Conservation (phyloP, 2,329 filamentous ascomycete species). For the Sporothrix sp. region DNA sequence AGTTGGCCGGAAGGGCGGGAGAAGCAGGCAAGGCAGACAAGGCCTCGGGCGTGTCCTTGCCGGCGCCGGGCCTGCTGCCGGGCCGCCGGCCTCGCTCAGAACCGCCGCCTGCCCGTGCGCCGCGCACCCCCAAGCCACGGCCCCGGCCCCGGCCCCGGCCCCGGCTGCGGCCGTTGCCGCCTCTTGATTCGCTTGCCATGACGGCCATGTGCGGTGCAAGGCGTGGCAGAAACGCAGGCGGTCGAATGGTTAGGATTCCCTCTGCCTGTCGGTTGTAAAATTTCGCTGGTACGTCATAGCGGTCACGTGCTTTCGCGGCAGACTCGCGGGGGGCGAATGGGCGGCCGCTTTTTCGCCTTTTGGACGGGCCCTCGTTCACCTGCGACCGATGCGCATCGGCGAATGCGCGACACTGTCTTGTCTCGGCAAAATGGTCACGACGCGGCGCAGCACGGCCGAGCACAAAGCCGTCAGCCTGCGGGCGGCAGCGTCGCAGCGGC, state of each 20-base stretch:
- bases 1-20: conserved; percentile 44
- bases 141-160: not conserved
- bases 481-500: conserved; percentile 8
- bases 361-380: too few relatives aligned
- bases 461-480: conserved; percentile 9
- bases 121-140: not conserved
- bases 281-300: not conserved
- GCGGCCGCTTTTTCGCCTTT: not conserved
- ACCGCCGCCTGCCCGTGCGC: not conserved
- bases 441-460: conserved; percentile 9
- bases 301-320: conserved; percentile 19
- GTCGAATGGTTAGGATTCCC: too few relatives aligned
- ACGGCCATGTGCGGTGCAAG: not conserved
- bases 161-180: not conserved
- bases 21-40: too few relatives aligned
- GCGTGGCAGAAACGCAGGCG: not conserved
- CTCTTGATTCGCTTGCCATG: conserved; percentile 2
- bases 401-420: too few relatives aligned
- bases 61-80: too few relatives aligned
- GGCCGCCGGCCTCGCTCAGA: too few relatives aligned
- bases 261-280: not conserved
- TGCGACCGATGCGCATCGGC: too few relatives aligned
- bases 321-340: conserved; percentile 6
- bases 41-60: too few relatives aligned
- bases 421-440: conserved; percentile 8